Evolutionary conservation across 164 flowering plant genomes (phyloP).

Genomic region (Annona squamosa): DNA sequence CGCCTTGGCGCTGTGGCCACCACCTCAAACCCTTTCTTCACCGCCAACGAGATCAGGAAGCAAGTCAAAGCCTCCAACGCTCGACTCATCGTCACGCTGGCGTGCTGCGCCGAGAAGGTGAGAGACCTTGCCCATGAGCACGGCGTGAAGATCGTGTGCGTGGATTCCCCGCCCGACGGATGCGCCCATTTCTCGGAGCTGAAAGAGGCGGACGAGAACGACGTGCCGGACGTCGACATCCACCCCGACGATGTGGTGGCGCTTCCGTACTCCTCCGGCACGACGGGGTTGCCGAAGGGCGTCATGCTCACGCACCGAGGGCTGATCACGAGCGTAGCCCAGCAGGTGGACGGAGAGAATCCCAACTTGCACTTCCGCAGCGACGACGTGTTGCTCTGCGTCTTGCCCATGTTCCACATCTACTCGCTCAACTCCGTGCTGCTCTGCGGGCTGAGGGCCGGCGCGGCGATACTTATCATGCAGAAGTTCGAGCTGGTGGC

Average conservation of each 20-base stretch:
- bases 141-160: conserved; percentile 35
- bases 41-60: conserved; percentile 56
- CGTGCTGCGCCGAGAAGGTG: conserved; percentile 45
- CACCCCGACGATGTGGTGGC: conserved; percentile 72
- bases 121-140: conserved; percentile 27
- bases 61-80: conserved; percentile 55
- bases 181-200: conserved; percentile 55
- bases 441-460: conserved; percentile 66
- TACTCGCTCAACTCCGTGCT: conserved; percentile 70
- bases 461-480: conserved; percentile 76
- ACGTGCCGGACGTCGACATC: conserved; percentile 46
- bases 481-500: conserved; percentile 56
- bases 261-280: conserved; percentile 88
- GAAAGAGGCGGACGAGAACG: conserved; percentile 36
- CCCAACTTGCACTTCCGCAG: conserved; percentile 55
- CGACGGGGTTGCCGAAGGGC: conserved; percentile 94
- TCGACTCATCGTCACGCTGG: conserved; percentile 48
- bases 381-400: conserved; percentile 75
- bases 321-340: conserved; percentile 76
- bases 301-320: conserved; percentile 83
- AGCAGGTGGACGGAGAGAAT: conserved; percentile 92
- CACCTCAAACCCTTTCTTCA: conserved; percentile 80
- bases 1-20: conserved; percentile 57
- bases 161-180: conserved; percentile 38
- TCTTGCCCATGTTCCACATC: conserved; percentile 78